Evolutionary conservation across 495 filamentous ascomycete species (phyloP).

Genomic region (Podospora tetraspora): DNA sequence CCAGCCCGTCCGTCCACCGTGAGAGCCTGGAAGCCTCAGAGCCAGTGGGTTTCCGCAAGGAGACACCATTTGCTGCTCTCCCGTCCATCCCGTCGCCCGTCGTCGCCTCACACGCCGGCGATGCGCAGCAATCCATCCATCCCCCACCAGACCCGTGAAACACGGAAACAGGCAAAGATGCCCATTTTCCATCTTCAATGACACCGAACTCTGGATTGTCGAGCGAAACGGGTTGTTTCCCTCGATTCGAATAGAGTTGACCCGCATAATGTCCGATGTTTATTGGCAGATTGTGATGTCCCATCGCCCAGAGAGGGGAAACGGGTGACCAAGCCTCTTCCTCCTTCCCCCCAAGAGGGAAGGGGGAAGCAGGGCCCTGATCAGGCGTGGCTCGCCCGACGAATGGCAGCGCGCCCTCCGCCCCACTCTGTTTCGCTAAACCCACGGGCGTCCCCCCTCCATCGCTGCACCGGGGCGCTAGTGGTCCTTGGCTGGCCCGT

Average conservation of each 20-base stretch:
- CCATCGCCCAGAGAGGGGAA: constrained; percentile 13
- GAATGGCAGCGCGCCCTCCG: constrained; percentile 23
- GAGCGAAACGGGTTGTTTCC: background rate
- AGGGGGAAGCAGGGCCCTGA: constrained; percentile 14
- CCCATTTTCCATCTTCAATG: background rate
- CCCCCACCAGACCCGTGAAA: background rate
- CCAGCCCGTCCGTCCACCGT: background rate
- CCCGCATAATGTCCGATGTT: constrained; percentile 5
- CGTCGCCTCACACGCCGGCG: background rate
- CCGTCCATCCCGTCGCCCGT: background rate
- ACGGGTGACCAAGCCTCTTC: constrained; percentile 9
- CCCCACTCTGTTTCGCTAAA: constrained; percentile 31
- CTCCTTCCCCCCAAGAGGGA: background rate
- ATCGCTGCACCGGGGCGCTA: constrained; percentile 23
- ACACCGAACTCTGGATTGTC: background rate
- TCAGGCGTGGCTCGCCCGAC: constrained; percentile 8
- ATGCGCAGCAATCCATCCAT: background rate
- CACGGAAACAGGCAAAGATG: background rate
- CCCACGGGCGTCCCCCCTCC: constrained; percentile 12
- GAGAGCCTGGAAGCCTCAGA: background rate
- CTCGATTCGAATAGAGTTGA: constrained; percentile 10
- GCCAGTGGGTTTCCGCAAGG: background rate
- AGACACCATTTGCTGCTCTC: background rate
- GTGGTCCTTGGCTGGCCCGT: constrained; percentile 16
- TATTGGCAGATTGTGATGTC: constrained; percentile 19